Conservation (phyloP, 116 monocot genomes). For the Dioscorea cayenensis region DNA sequence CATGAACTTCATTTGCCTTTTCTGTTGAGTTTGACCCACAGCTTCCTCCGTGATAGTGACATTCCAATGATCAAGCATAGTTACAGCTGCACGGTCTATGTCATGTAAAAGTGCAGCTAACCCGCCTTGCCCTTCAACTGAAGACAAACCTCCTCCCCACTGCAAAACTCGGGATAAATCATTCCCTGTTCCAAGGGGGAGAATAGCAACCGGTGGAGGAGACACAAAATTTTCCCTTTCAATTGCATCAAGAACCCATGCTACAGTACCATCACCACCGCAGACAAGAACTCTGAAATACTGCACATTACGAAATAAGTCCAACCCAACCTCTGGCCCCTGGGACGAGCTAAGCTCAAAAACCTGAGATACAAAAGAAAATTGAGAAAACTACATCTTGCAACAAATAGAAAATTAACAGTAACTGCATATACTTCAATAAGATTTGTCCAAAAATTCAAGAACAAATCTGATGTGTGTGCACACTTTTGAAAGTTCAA, state of each 20-base stretch:
- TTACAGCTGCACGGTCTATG: slow-evolving; percentile 74
- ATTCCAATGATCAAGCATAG: slow-evolving; percentile 89
- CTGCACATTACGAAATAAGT: slow-evolving; percentile 56
- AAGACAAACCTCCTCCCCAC: slow-evolving; percentile 88
- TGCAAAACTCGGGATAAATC: slow-evolving; percentile 71
- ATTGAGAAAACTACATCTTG: not conserved
- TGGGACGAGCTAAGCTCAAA: slow-evolving; percentile 69
- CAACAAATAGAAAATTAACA: not conserved
- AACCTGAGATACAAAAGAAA: slow-evolving; percentile 28
- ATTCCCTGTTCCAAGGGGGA: slow-evolving; percentile 94
- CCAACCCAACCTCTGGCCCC: slow-evolving; percentile 79
- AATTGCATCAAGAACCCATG: slow-evolving; percentile 95
- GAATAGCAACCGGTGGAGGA: slow-evolving; percentile 86
- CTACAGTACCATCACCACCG: slow-evolving; percentile 91
- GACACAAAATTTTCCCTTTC: slow-evolving; percentile 77
- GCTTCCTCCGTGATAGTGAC: slow-evolving; percentile 55
- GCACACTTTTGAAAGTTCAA: not conserved
- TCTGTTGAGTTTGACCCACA: slow-evolving; percentile 11
- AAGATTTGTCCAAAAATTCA: not conserved
- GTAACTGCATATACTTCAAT: not conserved
- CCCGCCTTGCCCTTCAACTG: slow-evolving; percentile 64
- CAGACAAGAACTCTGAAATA: slow-evolving; percentile 86
- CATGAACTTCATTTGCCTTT: slow-evolving; percentile 55
- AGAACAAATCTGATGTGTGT: not conserved
- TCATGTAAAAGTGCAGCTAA: slow-evolving; percentile 40